These are phyloP conservation scores for Cucurbita pepo DNA, from an alignment of 306 rosid species.

Conservation along the genomic window DNA sequence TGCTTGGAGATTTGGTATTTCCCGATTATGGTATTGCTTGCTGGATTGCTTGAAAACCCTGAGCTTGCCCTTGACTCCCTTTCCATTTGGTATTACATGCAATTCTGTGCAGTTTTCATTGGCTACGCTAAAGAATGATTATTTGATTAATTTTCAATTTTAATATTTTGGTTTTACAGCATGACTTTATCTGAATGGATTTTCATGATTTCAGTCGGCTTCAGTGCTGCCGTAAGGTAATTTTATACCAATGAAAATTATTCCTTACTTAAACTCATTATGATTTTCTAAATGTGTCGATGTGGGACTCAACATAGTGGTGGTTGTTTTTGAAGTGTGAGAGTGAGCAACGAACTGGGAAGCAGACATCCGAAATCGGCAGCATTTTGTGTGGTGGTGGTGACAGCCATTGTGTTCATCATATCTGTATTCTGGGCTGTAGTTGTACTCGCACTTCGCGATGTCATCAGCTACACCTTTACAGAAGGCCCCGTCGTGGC, in stretches of 20 bases:
- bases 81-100: slow-evolving; percentile 28
- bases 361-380: background rate
- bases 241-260: no score
- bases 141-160: no score
- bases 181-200: background rate
- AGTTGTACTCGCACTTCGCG: background rate
- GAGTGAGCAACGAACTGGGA: background rate
- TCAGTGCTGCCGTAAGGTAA: background rate
- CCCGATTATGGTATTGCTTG: slow-evolving; percentile 43
- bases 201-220: background rate
- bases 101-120: no score
- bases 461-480: background rate
- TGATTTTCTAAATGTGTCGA: no score
- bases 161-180: background rate
- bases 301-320: no score
- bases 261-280: no score
- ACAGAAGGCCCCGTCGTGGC: background rate
- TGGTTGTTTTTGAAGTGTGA: background rate
- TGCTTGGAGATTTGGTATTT: slow-evolving; percentile 64
- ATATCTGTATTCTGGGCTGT: background rate
- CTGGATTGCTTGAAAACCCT: slow-evolving; percentile 48
- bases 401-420: background rate
- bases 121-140: no score
- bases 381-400: background rate
- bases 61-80: slow-evolving; percentile 47